Base-by-base conservation (phyloP, 768 basidiomycete genomes). In the Kwoniella heveanensis region DNA sequence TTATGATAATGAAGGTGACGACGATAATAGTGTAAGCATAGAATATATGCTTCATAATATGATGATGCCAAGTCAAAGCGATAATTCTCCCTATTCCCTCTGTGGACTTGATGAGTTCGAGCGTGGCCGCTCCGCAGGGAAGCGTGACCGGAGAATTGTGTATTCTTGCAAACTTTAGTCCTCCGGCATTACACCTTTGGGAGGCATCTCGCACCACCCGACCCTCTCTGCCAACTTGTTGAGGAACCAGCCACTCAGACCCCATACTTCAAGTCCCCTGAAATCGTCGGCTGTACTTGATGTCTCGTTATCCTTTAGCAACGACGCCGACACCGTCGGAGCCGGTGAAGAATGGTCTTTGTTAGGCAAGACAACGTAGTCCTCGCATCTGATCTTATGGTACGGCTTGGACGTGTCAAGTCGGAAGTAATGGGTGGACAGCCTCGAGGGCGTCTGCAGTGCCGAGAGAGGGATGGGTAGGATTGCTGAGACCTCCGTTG, bases 211-310 rank as follows among this genome's bases (percentile, higher is more conserved):
- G 57, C 69, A 63, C 66, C 68, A 72, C 17, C 74, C 71, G 15
- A 71, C 50, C 49, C 60, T 57, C 50, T 64, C 56, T 10, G 72
- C 65, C 55, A 79, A 60, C 13, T 66, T 60, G 50, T 77, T 74
- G 21, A 79, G 57, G 44, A 77, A 72, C 77, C 77, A 79, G 19
- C 73, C 77, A 25, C 70, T 74, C 58, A 79, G 47, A 0, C 77
- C 77, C 77, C 77, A 79, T 0, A 79, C 62, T 57, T 79, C 72
- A 54, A 78, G 55, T 26, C 44, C 54, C 21, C 36, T 27, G 24
- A 32, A 58, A 19, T 52, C 47, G 3, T 29, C 39, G n/a, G n/a
- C n/a, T n/a, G n/a, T n/a, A n/a, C n/a, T n/a, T n/a, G n/a, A n/a
- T n/a, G n/a, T n/a, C n/a, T n/a, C n/a, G n/a, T n/a, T n/a, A n/a